Conservation (phyloP, 108 stramenopile species). For the Skeletonema marinoi region DNA sequence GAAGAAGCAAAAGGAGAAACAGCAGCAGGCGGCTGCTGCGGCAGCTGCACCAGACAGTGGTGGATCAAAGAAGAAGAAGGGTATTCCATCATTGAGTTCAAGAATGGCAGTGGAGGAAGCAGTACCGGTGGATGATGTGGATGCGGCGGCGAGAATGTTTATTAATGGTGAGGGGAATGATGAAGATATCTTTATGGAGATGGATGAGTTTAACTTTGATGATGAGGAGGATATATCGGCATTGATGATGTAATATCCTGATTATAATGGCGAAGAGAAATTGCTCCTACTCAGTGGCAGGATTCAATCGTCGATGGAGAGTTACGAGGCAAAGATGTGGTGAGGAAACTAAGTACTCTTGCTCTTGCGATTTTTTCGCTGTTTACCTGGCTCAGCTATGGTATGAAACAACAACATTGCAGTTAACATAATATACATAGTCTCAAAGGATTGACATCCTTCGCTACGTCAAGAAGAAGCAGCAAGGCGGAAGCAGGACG, state of each 20-base stretch:
- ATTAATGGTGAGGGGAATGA: conserved; percentile 41
- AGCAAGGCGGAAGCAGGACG: no score
- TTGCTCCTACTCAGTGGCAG: no score
- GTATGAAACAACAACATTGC: no score
- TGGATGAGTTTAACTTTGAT: conserved; percentile 62
- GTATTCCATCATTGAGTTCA: conserved; percentile 14
- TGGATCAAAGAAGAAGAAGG: conserved; percentile 19
- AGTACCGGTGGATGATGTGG: conserved; percentile 61
- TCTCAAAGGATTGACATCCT: no score
- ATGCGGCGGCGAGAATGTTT: conserved; percentile 52
- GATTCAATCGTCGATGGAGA: no score
- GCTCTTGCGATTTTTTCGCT: no score
- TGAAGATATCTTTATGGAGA: conserved; percentile 57
- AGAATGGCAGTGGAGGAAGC: background rate
- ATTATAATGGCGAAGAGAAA: no score
- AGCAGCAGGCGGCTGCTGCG: conserved; percentile 29
- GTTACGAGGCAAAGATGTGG: no score
- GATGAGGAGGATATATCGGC: conserved; percentile 58
- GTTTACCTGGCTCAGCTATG: no score
- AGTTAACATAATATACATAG: no score
- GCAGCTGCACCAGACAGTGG: background rate
- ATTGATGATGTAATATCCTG: background rate
- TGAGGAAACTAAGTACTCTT: no score
- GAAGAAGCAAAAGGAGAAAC: conserved; percentile 33
- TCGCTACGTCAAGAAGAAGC: no score